Evolutionary conservation across 345 rosid species (phyloP), one percentile per base, ranked within the genome.

Genomic region (Aegle marmelos): DNA sequence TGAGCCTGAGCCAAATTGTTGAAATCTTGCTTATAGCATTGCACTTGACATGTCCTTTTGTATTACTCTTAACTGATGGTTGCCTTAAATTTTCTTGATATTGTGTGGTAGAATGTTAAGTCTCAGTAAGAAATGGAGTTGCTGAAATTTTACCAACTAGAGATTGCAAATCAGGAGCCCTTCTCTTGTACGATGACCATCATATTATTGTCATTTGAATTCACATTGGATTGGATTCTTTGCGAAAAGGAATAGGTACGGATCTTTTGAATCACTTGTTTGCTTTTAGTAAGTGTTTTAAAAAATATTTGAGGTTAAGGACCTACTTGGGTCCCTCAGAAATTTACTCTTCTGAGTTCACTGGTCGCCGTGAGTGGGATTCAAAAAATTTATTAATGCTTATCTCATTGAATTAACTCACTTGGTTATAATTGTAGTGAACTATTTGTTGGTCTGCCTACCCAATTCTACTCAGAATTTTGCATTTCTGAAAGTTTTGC

Each of bases 201-300:
- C 16, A 5, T 61, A 54, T 71, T 28, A 21, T 48, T 28, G 13
- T 54, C 50, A 41, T 41, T 71, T 71, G 39, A 53, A 57, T 72
- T 72, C 61, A 54, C 58, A 25, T 65, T 73, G 65, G 66, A 66
- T 73, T 73, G 65, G 31, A 60, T 73, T 73, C 59, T 64, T 56
- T 56, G 17, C 61, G 28, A 56, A 50, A 45, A 73, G 58, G 31
- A 72, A 65, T 79, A 65, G 72, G 77, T 36, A 79, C 66, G 77
- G 58, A 57, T 66, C 68, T 73, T 48, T 58, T 53, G 30, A 73
- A 28, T 78, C 64, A 39, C 33, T 50, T 63, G 13, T 16, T 30
- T 33, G 61, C 60, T 65, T 69, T 27, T 41, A 48, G 59, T 27
- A 59, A 65, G 60, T 66, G 30, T n/a, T 31, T 37, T 65, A 59